phyloP scores from a whole-genome alignment of 352 stramenopile genomes.

The Phytopythium litorale region DNA sequence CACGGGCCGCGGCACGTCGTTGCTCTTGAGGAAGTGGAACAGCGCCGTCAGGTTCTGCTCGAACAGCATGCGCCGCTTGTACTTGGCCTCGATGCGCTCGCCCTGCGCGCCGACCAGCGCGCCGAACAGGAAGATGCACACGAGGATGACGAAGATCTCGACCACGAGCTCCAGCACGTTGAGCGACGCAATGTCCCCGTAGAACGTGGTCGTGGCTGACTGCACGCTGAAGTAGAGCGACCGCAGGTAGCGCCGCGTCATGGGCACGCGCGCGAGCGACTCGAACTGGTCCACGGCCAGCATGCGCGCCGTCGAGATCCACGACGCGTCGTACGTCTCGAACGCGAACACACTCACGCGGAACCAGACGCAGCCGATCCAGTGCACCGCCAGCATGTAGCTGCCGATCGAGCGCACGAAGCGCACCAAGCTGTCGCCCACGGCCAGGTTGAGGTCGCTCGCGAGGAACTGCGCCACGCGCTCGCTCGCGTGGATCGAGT shows the following conservation, averaged over 20 bases:
- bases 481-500: slow-evolving; percentile 46
- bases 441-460: slow-evolving; percentile 44
- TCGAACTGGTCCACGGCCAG: slow-evolving; percentile 41
- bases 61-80: slow-evolving; percentile 67
- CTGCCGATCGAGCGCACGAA: slow-evolving; percentile 44
- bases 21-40: slow-evolving; percentile 53
- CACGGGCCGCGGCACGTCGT: slow-evolving; percentile 49
- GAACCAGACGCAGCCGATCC: slow-evolving; percentile 71
- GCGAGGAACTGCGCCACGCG: slow-evolving; percentile 47
- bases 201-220: slow-evolving; percentile 70
- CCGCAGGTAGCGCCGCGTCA: slow-evolving; percentile 43
- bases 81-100: slow-evolving; percentile 58
- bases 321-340: slow-evolving; percentile 44
- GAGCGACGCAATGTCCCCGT: slow-evolving; percentile 59
- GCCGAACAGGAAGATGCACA: slow-evolving; percentile 70
- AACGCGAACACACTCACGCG: slow-evolving; percentile 40
- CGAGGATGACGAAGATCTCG: slow-evolving; percentile 55
- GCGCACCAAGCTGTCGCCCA: slow-evolving; percentile 44
- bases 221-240: slow-evolving; percentile 56
- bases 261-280: slow-evolving; percentile 32
- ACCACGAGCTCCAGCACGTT: slow-evolving; percentile 57
- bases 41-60: slow-evolving; percentile 66
- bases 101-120: slow-evolving; percentile 55
- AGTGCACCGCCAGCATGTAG: slow-evolving; percentile 60
- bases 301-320: slow-evolving; percentile 55